phyloP scores from a whole-genome alignment of 164 flowering plant genomes.

The Stephania yunnanensis region DNA sequence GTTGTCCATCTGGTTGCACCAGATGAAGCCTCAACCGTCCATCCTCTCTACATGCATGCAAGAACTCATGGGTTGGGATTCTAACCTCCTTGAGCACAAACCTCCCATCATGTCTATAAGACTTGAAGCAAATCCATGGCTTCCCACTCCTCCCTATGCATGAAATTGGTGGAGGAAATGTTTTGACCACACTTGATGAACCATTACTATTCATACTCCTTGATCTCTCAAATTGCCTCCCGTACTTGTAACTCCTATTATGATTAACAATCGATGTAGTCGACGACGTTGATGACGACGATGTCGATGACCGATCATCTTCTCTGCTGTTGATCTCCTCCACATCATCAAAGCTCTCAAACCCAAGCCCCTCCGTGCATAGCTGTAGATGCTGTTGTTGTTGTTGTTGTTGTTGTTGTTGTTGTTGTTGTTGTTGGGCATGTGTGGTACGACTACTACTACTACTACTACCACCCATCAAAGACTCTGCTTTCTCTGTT shows the following conservation, averaged over 20 bases:
- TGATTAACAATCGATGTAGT: too few species aligned
- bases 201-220: constrained; percentile 8
- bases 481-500: constrained; percentile 12
- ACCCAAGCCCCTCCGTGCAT: constrained; percentile 84
- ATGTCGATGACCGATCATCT: not conserved
- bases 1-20: constrained; percentile 42
- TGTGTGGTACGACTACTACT: too few species aligned
- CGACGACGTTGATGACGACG: too few species aligned
- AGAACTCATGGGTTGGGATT: constrained; percentile 54
- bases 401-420: too few species aligned
- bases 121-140: constrained; percentile 59
- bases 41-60: constrained; percentile 72
- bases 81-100: constrained; percentile 63
- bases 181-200: not conserved
- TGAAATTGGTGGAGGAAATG: constrained; percentile 82
- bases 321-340: constrained; percentile 34
- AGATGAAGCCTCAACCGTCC: constrained; percentile 66
- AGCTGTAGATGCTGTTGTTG: constrained; percentile 42
- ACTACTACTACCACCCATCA: constrained; percentile 17
- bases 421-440: constrained; percentile 18
- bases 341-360: constrained; percentile 65
- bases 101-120: constrained; percentile 62
- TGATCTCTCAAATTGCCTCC: constrained; percentile 17
- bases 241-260: too few species aligned
- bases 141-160: constrained; percentile 65